A percentile compares a stretch with the other conserved stretches of the same genome.
These are phyloP conservation scores for Austroboletus niveus DNA, from an alignment of 1,284 basidiomycete species.

Conservation along the genomic window DNA sequence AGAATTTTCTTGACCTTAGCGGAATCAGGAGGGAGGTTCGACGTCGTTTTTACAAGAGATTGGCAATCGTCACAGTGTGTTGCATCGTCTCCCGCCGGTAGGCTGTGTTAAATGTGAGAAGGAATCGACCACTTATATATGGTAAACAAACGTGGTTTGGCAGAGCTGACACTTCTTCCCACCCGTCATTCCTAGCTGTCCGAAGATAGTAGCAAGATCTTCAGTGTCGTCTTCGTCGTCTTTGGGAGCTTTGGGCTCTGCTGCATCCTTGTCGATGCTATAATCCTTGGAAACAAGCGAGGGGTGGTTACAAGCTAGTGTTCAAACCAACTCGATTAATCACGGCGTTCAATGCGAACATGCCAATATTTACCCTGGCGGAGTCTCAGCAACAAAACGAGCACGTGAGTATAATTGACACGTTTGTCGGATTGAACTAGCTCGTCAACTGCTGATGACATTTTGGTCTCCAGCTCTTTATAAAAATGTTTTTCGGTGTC, in stretches of 20 bases:
- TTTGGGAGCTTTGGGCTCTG: conserved; percentile 60
- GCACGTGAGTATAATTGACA: conserved; percentile 79
- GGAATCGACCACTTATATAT: neutral
- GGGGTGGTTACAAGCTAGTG: conserved; percentile 87
- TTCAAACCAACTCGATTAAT: conserved; percentile 4
- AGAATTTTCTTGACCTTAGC: conserved; percentile 90
- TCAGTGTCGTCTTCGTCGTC: conserved; percentile 57
- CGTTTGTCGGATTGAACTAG: conserved; percentile 53
- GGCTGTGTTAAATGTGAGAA: conserved; percentile 29
- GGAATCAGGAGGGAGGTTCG: conserved; percentile 59
- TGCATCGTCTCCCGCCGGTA: conserved; percentile 39
- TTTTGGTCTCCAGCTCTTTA: conserved; percentile 70
- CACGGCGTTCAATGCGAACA: neutral
- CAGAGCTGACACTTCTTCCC: conserved; percentile 75
- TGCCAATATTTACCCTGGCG: conserved; percentile 68
- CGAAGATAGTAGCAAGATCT: conserved; percentile 72
- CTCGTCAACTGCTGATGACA: conserved; percentile 71
- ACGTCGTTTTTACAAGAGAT: conserved; percentile 43
- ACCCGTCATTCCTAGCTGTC: conserved; percentile 60
- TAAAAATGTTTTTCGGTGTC: conserved; percentile 83
- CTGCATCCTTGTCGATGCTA: conserved; percentile 66
- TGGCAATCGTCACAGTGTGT: conserved; percentile 62
- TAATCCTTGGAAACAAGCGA: conserved; percentile 77
- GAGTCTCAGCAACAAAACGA: conserved; percentile 81
- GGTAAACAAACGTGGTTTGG: conserved; percentile 56